Evolutionary conservation across 495 filamentous ascomycete species (phyloP).

Genomic region (Penicillium ucsense): DNA sequence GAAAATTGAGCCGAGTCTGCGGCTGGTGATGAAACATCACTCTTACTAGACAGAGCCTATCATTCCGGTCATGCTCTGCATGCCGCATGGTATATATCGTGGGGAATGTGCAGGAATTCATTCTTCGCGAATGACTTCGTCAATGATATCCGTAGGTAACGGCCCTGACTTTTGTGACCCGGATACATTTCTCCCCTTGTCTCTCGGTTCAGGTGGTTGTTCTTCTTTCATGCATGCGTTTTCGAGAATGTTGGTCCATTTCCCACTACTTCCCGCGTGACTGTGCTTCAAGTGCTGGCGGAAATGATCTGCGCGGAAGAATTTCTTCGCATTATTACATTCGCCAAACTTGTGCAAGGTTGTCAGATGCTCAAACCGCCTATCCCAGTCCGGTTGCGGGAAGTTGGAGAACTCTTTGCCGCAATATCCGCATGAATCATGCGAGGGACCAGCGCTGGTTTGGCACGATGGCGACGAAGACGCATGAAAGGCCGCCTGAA

Average conservation of each 20-base stretch:
- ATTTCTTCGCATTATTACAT: constrained; percentile 97
- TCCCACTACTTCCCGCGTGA: constrained; percentile 91
- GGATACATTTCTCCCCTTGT: constrained; percentile 3
- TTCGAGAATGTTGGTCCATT: constrained; percentile 98
- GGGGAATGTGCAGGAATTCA: constrained; percentile 2
- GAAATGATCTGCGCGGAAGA: constrained; percentile 96
- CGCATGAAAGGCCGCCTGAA: constrained; percentile 76
- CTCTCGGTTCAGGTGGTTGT: constrained; percentile 35
- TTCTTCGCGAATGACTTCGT: constrained; percentile 25
- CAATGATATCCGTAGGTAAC: constrained; percentile 27
- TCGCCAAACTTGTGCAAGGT: constrained; percentile 93
- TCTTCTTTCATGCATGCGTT: constrained; percentile 97
- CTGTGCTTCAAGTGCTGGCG: constrained; percentile 97
- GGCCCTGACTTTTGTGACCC: constrained; percentile 14
- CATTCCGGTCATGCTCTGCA: too few species aligned
- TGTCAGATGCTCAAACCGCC: constrained; percentile 74
- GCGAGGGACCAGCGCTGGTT: constrained; percentile 29
- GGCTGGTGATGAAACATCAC: too few species aligned
- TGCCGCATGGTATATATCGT: too few species aligned
- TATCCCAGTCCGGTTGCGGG: constrained; percentile 68
- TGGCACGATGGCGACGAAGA: constrained; percentile 39
- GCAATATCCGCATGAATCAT: constrained; percentile 90
- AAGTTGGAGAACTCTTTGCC: constrained; percentile 82
- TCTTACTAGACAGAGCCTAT: too few species aligned
- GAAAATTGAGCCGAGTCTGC: too few species aligned